Evolutionary conservation across 306 rosid species (phyloP).

Genomic region (Nissolia schottii): DNA sequence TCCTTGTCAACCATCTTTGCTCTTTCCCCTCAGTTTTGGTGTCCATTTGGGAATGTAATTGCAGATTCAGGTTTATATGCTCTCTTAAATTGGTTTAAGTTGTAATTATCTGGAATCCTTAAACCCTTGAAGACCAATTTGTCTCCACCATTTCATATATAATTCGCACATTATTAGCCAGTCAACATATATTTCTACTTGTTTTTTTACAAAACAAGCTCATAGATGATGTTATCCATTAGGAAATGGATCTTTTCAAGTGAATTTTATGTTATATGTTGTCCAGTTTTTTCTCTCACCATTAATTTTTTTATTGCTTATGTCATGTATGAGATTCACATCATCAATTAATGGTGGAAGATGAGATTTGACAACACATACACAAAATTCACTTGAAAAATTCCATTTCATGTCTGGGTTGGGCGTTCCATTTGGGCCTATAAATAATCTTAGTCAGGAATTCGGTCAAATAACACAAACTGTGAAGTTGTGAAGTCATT

Average conservation of each 20-base stretch:
- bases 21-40: slow-evolving; percentile 34
- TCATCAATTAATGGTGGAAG: too few species aligned
- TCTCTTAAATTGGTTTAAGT: slow-evolving; percentile 26
- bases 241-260: too few species aligned
- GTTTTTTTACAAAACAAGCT: background rate
- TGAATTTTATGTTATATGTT: too few species aligned
- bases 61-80: slow-evolving; percentile 37
- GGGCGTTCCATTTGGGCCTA: background rate
- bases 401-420: background rate
- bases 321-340: too few species aligned
- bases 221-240: background rate
- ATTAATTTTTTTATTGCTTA: too few species aligned
- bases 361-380: too few species aligned
- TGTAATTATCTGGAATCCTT: slow-evolving; percentile 30
- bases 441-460: background rate
- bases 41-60: slow-evolving; percentile 37
- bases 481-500: background rate
- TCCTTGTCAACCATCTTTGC: slow-evolving; percentile 27
- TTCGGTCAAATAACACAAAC: background rate
- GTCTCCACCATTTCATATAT: slow-evolving; percentile 18
- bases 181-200: background rate
- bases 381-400: too few species aligned
- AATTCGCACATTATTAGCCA: background rate
- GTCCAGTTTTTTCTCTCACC: too few species aligned
- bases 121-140: background rate